Base-by-base conservation (phyloP, 2,329 filamentous ascomycete species). In the Anisogramma anomala region DNA sequence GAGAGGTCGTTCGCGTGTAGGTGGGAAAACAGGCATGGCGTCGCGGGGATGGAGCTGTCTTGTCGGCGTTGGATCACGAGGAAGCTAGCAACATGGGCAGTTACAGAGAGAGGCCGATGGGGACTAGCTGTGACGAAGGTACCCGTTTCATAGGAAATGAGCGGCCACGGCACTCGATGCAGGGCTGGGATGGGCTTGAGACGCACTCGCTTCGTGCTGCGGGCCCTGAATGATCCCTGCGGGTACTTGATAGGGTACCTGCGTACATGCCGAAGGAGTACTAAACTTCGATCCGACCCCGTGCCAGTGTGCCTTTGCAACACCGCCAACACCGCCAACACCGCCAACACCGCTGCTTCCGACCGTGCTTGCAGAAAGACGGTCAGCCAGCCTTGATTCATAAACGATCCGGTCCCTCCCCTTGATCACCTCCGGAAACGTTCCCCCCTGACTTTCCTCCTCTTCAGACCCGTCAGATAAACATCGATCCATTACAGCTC, bases 361-460 rank as follows among this genome's bases (percentile, higher is more conserved):
- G 37, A 41, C 30, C 30, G 38, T 41, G 34, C 34, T 19, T 34
- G 30, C 26, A 36, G 34, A 28, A 37, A 46, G 42, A 37, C 36
- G 41, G 33, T 41, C 38, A 42, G 41, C 44, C 35, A 23, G 22
- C 22, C 22, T 23, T 23, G 22, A 34, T 33, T 46, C 39, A 42
- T 38, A 46, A 46, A 46, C 43, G 44, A 43, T 41, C 43, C 44
- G 41, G 38, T 28, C 41, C 41, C 37, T 41, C 43, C 36, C 32
- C 23, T n/a, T n/a, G 41, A 18, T 19, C 11, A 27, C 4, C 11
- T 28, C 20, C 33, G 11, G 13, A 10, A 17, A 25, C n/a, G n/a
- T n/a, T 19, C 27, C 32, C 25, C 19, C 34, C 19, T 28, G 14
- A 27, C 28, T 31, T 34, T 31, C 4, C 30, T 8, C 19, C 37